These are phyloP conservation scores for Ustilago crameri DNA, from an alignment of 1,284 basidiomycete genomes.

Conservation along the genomic window DNA sequence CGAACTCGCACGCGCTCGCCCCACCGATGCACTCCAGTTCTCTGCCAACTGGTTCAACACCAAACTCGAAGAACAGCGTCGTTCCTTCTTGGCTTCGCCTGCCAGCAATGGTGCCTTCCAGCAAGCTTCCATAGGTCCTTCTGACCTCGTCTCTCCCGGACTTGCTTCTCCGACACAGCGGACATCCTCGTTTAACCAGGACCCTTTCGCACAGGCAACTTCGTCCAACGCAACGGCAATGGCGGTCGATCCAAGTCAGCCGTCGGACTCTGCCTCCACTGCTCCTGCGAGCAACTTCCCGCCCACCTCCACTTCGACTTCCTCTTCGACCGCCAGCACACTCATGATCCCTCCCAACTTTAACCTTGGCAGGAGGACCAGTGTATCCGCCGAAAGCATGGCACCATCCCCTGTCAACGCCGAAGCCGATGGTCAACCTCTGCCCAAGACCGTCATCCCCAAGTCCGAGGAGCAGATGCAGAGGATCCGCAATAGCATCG, in stretches of 20 bases:
- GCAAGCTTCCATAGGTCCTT: slow-evolving; percentile 37
- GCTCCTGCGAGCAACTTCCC: slow-evolving; percentile 14
- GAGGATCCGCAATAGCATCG: slow-evolving; percentile 86
- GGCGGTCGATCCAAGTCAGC: slow-evolving; percentile 16
- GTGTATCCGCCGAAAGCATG: slow-evolving; percentile 97
- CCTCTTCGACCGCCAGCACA: slow-evolving; percentile 14
- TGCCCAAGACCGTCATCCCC: slow-evolving; percentile 68
- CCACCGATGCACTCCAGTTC: slow-evolving; percentile 89
- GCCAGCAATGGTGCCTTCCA: slow-evolving; percentile 42
- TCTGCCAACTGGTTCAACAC: slow-evolving; percentile 95
- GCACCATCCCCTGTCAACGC: slow-evolving; percentile 72
- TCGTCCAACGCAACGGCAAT: slow-evolving; percentile 6
- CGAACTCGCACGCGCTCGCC: slow-evolving; percentile 84
- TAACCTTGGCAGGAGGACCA: slow-evolving; percentile 89
- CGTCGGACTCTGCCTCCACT: slow-evolving; percentile 8
- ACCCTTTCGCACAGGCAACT: slow-evolving; percentile 29
- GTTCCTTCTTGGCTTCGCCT: slow-evolving; percentile 72
- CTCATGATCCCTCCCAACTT: slow-evolving; percentile 70
- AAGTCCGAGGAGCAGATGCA: slow-evolving; percentile 87
- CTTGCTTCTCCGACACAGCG: slow-evolving; percentile 44
- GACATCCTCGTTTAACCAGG: slow-evolving; percentile 34
- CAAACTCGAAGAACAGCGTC: slow-evolving; percentile 83
- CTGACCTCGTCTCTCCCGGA: slow-evolving; percentile 29
- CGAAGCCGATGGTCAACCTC: slow-evolving; percentile 18
- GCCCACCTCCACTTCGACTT: slow-evolving; percentile 1